A percentile compares a stretch with the other conserved stretches of the same genome.
phyloP scores from a whole-genome alignment of 371 early-diverging fungal genomes.

The Chytridium lagenaria region DNA sequence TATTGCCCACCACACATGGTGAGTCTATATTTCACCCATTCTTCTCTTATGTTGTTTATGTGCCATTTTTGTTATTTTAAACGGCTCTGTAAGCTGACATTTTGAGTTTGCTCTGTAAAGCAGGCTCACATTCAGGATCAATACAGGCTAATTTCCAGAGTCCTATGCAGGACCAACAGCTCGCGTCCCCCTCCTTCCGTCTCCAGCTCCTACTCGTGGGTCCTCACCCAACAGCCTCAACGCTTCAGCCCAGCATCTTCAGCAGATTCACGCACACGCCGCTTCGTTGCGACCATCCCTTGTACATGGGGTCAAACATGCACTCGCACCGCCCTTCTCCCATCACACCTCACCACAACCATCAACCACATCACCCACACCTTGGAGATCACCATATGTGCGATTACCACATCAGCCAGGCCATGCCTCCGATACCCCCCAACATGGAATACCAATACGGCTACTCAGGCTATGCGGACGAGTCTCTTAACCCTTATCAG shows the following conservation, averaged over 20 bases:
- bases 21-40: not conserved
- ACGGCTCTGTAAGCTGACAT: too few relatives aligned
- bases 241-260: not conserved
- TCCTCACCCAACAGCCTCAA: constrained; percentile 13
- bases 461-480: constrained; percentile 5
- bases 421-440: not conserved
- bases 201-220: constrained; percentile 17
- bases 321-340: not conserved
- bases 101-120: too few relatives aligned
- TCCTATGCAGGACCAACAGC: not conserved
- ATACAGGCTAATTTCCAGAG: not conserved
- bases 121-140: not conserved
- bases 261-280: constrained; percentile 4
- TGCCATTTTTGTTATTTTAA: too few relatives aligned
- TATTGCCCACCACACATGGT: not conserved
- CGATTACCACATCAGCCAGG: not conserved
- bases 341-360: not conserved
- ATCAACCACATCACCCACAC: not conserved
- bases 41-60: not conserved
- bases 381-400: constrained; percentile 6
- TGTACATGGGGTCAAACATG: not conserved
- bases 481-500: not conserved
- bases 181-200: constrained; percentile 12
- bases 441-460: constrained; percentile 8
- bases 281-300: not conserved